Conservation (phyloP, 1,284 basidiomycete species). For the Neolentinus lepideus region DNA sequence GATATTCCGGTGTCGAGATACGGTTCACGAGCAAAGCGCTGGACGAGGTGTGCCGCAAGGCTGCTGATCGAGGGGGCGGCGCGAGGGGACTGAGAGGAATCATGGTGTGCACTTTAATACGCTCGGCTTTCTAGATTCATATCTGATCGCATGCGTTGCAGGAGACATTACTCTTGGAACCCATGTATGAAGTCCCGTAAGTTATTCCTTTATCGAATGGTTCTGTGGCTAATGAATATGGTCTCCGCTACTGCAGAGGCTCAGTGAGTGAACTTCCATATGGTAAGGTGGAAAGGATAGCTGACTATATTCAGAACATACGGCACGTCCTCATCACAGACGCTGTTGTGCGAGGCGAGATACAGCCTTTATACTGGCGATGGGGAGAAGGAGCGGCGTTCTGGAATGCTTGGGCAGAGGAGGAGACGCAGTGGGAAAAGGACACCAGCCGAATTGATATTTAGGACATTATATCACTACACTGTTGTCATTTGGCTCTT, state of each 20-base stretch:
- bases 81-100: slow-evolving; percentile 86
- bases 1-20: slow-evolving; percentile 75
- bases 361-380: slow-evolving; percentile 52
- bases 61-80: slow-evolving; percentile 78
- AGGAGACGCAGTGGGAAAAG: slow-evolving; percentile 29
- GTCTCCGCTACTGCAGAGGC: slow-evolving; percentile 25
- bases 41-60: slow-evolving; percentile 73
- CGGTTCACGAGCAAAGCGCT: slow-evolving; percentile 71
- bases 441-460: background rate
- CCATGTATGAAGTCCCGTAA: slow-evolving; percentile 91
- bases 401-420: slow-evolving; percentile 45
- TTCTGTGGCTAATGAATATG: slow-evolving; percentile 1
- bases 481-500: background rate
- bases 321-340: slow-evolving; percentile 57
- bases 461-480: background rate
- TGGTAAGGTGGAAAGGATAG: background rate
- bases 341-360: slow-evolving; percentile 40
- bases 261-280: slow-evolving; percentile 27
- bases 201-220: slow-evolving; percentile 25
- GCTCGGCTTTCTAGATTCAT: background rate
- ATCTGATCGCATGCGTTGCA: slow-evolving; percentile 20
- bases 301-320: slow-evolving; percentile 34
- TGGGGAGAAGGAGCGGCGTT: slow-evolving; percentile 48
- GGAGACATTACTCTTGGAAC: slow-evolving; percentile 74
- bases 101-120: slow-evolving; percentile 47